Evolutionary conservation across 306 rosid species (phyloP).

Genomic region (Cyamopsis tetragonoloba): DNA sequence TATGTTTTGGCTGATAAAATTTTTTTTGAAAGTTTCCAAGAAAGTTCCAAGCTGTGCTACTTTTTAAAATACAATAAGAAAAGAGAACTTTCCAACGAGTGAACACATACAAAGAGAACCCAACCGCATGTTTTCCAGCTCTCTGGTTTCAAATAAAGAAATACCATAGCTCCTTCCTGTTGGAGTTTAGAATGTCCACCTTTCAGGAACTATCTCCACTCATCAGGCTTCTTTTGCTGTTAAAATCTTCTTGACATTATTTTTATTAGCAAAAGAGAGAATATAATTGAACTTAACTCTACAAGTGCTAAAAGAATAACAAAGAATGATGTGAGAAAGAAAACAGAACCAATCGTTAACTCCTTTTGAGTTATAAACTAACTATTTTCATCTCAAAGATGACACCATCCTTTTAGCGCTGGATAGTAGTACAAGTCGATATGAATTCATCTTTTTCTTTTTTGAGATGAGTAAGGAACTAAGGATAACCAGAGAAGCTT

Average conservation of each 20-base stretch:
- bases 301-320: too few relatives aligned
- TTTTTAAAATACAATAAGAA: not conserved
- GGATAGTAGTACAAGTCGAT: constrained; percentile 1
- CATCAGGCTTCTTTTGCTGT: not conserved
- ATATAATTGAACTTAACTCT: too few relatives aligned
- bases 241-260: not conserved
- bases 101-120: constrained; percentile 9
- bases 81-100: constrained; percentile 4
- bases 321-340: too few relatives aligned
- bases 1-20: too few relatives aligned
- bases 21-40: not conserved
- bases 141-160: not conserved
- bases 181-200: not conserved
- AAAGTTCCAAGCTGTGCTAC: not conserved
- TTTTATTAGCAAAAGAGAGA: too few relatives aligned
- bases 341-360: not conserved
- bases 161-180: not conserved
- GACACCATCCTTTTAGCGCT: not conserved
- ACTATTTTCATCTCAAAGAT: not conserved
- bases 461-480: constrained; percentile 6
- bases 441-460: not conserved
- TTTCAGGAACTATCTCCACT: not conserved
- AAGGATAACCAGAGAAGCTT: not conserved
- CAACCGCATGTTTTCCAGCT: not conserved
- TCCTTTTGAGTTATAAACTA: not conserved